A percentile compares a stretch with the other conserved stretches of the same genome.
phyloP scores from a whole-genome alignment of 176 grass and related monocot species.

The Eremochloa ophiuroides region DNA sequence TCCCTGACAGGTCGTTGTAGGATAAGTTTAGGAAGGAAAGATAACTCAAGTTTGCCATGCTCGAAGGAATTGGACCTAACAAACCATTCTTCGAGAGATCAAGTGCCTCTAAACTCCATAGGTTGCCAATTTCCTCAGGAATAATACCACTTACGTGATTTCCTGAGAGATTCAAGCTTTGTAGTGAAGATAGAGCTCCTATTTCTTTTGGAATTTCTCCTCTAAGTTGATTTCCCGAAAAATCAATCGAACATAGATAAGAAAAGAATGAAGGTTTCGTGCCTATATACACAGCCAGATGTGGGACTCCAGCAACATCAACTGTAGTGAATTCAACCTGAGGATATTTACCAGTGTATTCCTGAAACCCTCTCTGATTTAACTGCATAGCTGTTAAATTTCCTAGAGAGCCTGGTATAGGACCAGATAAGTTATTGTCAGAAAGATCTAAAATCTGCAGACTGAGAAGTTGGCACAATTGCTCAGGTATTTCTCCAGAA shows the following conservation, averaged over 20 bases:
- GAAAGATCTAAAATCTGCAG: not conserved
- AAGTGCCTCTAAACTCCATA: not conserved
- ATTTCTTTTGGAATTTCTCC: not conserved
- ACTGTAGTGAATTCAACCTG: not conserved
- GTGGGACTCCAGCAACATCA: not conserved
- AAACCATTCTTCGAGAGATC: not conserved
- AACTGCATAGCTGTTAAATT: not conserved
- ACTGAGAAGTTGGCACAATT: not conserved
- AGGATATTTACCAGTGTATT: not conserved
- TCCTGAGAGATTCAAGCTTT: not conserved
- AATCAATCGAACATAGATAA: no score
- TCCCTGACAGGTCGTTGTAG: not conserved
- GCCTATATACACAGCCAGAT: not conserved
- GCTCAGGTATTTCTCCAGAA: not conserved
- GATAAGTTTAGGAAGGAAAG: fast-evolving
- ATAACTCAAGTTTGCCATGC: not conserved
- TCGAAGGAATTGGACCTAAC: not conserved
- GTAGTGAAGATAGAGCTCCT: not conserved
- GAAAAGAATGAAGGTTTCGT: no score
- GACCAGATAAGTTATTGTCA: not conserved
- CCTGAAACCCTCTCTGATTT: not conserved
- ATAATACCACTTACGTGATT: not conserved
- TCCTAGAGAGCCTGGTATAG: not conserved
- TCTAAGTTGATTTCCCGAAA: not conserved
- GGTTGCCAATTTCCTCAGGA: not conserved